Percentiles rank a stretch among this genome's conserved stretches.
phyloP scores from a whole-genome alignment of 2,329 filamentous ascomycete genomes.

The Penicillium freii region DNA sequence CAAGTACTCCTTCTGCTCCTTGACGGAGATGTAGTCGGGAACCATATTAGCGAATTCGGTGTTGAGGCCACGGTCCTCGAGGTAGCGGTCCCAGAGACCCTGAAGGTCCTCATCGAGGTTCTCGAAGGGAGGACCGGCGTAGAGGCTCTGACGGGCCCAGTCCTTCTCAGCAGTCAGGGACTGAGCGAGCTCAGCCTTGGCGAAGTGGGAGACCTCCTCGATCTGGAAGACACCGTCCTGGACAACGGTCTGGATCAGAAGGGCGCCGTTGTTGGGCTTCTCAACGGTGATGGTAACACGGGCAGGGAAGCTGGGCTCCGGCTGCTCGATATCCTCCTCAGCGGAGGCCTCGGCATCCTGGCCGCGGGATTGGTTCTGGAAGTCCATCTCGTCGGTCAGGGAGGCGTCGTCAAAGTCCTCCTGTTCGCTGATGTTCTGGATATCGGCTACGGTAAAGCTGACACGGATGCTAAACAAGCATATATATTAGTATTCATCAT shows the following conservation, averaged over 20 bases:
- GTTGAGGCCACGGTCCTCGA: conserved; percentile 92
- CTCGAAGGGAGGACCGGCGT: conserved; percentile 87
- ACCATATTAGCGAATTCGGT: conserved; percentile 83
- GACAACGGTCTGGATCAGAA: conserved; percentile 81
- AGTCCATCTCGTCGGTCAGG: conserved; percentile 58
- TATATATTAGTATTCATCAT: conserved; percentile 1
- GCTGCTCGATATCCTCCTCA: conserved; percentile 49
- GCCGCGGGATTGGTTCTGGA: conserved; percentile 52
- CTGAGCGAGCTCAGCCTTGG: conserved; percentile 72
- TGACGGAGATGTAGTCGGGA: conserved; percentile 93
- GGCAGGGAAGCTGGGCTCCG: conserved; percentile 66
- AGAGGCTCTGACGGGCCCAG: conserved; percentile 73
- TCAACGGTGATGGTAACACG: conserved; percentile 83
- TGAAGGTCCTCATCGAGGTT: conserved; percentile 96
- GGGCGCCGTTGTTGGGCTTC: conserved; percentile 79
- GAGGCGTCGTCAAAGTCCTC: conserved; percentile 56
- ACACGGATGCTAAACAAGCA: conserved; percentile 63
- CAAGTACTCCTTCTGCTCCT: conserved; percentile 98
- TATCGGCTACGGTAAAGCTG: conserved; percentile 79
- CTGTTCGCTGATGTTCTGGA: conserved; percentile 64
- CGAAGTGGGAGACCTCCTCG: conserved; percentile 87
- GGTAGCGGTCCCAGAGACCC: conserved; percentile 84
- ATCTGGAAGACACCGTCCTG: conserved; percentile 84
- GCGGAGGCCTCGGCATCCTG: conserved; percentile 37
- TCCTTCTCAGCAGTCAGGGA: conserved; percentile 72